Conservation (phyloP, 768 basidiomycete genomes). For the Albatrellus ellisii region DNA sequence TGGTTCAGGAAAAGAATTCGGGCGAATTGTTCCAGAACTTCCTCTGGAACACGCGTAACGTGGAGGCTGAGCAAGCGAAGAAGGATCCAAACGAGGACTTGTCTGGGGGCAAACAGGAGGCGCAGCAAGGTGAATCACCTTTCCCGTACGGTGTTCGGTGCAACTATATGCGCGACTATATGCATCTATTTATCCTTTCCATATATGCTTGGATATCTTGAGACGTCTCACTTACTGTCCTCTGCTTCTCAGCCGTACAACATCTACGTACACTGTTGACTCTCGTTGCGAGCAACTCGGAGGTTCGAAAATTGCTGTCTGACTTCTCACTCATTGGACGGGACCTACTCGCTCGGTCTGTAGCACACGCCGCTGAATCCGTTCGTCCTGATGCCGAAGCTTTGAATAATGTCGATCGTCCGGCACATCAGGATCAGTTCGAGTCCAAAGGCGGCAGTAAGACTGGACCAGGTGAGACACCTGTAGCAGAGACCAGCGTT, state of each 20-base stretch:
- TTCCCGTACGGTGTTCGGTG: not conserved
- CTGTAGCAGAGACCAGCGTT: constrained; percentile 32
- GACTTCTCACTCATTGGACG: constrained; percentile 71
- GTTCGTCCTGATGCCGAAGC: constrained; percentile 54
- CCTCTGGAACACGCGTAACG: constrained; percentile 61
- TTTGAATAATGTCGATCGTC: constrained; percentile 52
- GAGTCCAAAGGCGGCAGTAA: constrained; percentile 30
- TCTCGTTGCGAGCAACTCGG: constrained; percentile 85
- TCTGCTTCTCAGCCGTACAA: constrained; percentile 40
- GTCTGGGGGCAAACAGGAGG: constrained; percentile 47
- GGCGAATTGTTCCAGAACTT: constrained; percentile 93
- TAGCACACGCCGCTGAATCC: constrained; percentile 52
- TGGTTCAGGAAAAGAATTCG: constrained; percentile 74
- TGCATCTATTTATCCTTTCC: too few relatives aligned
- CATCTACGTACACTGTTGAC: constrained; percentile 83
- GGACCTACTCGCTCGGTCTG: constrained; percentile 68
- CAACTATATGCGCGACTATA: not conserved
- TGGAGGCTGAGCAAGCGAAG: constrained; percentile 31
- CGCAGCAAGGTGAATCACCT: constrained; percentile 39
- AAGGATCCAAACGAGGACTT: constrained; percentile 25
- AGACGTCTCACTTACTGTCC: not conserved
- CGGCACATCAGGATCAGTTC: constrained; percentile 59
- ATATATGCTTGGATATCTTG: not conserved
- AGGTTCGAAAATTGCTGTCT: constrained; percentile 78
- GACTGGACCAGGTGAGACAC: constrained; percentile 31